Base-by-base conservation (phyloP, 2,329 filamentous ascomycete species). In the Fusarium veterinarium region DNA sequence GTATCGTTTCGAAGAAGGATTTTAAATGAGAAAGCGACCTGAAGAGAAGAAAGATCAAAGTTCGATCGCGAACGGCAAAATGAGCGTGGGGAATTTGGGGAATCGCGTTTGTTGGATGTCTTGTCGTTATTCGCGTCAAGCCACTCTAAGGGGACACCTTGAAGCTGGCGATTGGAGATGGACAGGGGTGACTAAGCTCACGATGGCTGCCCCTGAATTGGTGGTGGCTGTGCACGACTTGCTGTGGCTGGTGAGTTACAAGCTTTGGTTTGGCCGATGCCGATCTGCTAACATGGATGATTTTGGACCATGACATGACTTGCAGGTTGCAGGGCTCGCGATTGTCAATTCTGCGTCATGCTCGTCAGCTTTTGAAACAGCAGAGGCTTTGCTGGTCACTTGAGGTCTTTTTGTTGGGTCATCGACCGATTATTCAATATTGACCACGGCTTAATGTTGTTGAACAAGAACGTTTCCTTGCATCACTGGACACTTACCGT, bases 71-170 rank as follows among this genome's bases (percentile, higher is more conserved):
- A 59, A 63, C 63, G 76, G 71, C 51, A 76, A 77, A 78, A 60
- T 23, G 76, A 78, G 66, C 60, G 76, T 77, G 48, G 49, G 45
- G 52, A 45, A 74, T 74, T 78, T 63, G 75, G 64, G 74, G 62
- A 25, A 67, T 75, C 70, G 74, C 74, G 75, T 73, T 52, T 62
- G 62, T 48, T 74, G 57, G 45, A 45, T 64, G 60, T 48, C 57
- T 71, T 19, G 64, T 68, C 72, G 60, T 66, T 59, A 64, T 70
- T 69, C 70, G 69, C 75, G 75, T 78, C 60, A 63, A 72, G 68
- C 76, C 76, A 72, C 75, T 73, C 59, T 60, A 71, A 75, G 63
- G 76, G 72, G 74, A 75, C 74, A 77, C 74, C 71, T 76, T 68
- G 72, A 72, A 71, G 49, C 55, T 67, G 60, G 66, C 46, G 70